These are phyloP conservation scores for Silene latifolia DNA, from an alignment of 148 eudicot species.

Conservation along the genomic window DNA sequence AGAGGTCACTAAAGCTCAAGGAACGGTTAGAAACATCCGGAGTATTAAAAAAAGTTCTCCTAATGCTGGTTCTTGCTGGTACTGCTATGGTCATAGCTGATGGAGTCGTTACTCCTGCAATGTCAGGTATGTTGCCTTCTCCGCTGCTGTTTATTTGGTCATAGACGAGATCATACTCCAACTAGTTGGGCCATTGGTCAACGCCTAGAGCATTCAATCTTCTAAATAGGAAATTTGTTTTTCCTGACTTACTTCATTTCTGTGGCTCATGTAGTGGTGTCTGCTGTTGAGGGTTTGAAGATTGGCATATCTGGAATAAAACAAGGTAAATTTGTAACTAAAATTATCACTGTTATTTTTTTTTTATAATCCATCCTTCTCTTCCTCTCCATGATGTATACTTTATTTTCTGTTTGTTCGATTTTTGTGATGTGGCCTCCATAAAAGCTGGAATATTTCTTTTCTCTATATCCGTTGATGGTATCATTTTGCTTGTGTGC, in stretches of 20 bases:
- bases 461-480: not conserved
- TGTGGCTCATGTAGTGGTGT: slow-evolving; percentile 58
- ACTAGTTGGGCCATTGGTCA: not conserved
- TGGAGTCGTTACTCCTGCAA: slow-evolving; percentile 96
- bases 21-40: slow-evolving; percentile 79
- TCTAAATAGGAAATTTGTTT: not conserved
- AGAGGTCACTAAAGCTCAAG: slow-evolving; percentile 88
- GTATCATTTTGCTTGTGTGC: slow-evolving; percentile 31
- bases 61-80: slow-evolving; percentile 89
- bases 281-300: slow-evolving; percentile 92
- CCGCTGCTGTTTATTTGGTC: not conserved
- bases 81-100: slow-evolving; percentile 98
- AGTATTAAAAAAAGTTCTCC: slow-evolving; percentile 70
- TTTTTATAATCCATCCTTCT: not conserved
- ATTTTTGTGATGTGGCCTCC: slow-evolving; percentile 3
- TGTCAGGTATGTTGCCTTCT: slow-evolving; percentile 60
- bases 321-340: slow-evolving; percentile 46
- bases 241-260: slow-evolving; percentile 14
- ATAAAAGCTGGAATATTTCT: not conserved
- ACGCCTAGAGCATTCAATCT: not conserved
- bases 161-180: not conserved
- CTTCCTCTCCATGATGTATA: slow-evolving; percentile 1
- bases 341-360: not conserved
- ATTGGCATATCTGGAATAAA: slow-evolving; percentile 67
- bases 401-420: not conserved